Evolutionary conservation across 2,329 filamentous ascomycete genomes (phyloP), one percentile per base, ranked within the genome.

Genomic region (Fusarium sp.): DNA sequence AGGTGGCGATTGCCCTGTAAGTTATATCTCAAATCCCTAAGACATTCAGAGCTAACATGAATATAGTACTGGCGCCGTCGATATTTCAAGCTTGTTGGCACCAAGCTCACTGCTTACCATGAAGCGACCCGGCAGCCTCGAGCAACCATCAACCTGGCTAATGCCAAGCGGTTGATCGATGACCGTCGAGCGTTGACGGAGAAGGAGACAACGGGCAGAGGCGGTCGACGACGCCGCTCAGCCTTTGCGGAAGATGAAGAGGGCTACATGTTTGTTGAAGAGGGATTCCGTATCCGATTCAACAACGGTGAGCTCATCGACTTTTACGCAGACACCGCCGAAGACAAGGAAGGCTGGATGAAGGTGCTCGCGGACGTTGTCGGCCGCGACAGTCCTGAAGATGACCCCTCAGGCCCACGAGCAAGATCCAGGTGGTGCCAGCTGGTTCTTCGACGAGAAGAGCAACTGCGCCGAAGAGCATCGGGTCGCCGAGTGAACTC

Each of bases 201-300:
- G 79, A 95, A 94, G 76, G 94, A 97, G 80, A 94, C 92, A 1
- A 91, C 89, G 15, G 93, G 92, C 66, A 94, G 92, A 80, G 90
- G 90, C 73, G 94, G 95, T 65, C 92, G 91, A 76, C 93, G 97
- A 50, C 93, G 97, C 65, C 95, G 97, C 82, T 98, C 95, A 37
- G 97, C 94, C 12, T 99, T 99, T 82, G 95, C 96, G 2, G 97
- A 98, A 83, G 97, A 99, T 75, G 97, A 99, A 84, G 97, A 99
- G 81, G 97, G 97, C 47, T 99, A 99, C 87, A 98, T 98, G 94
- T 99, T 99, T 82, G 96, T 99, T 63, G 97, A 99, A 83, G 97
- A 99, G 82, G 97, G 97, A 4, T 99, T 99, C 92, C 94, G 97
- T 45, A 97, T 99, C 81, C 95, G 96, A 67, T 99, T 99, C 84